Conservation (phyloP, 495 filamentous ascomycete species). For the Choiromyces venosus region DNA sequence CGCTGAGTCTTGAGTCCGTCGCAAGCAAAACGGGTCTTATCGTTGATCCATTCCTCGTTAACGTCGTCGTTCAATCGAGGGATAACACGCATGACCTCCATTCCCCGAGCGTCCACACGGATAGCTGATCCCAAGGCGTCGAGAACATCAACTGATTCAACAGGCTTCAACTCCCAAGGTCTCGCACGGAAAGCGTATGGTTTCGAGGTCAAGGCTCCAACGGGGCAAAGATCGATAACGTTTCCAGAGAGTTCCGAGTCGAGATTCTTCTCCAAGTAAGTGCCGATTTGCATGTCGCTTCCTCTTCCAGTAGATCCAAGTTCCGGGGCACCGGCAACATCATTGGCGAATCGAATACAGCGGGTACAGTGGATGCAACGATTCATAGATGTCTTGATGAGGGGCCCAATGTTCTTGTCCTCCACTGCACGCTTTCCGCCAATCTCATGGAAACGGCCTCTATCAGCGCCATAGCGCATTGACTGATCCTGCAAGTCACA, state of each 20-base stretch:
- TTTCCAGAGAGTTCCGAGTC: slow-evolving; percentile 94
- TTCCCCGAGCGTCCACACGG: slow-evolving; percentile 81
- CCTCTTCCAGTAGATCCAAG: slow-evolving; percentile 89
- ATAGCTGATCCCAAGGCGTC: slow-evolving; percentile 93
- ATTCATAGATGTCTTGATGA: slow-evolving; percentile 99
- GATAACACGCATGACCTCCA: slow-evolving; percentile 91
- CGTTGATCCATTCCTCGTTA: slow-evolving; percentile 99
- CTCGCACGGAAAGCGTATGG: slow-evolving; percentile 95
- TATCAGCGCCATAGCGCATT: slow-evolving; percentile 94
- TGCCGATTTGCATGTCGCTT: slow-evolving; percentile 96
- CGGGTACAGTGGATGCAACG: slow-evolving; percentile 98
- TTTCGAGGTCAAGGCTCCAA: slow-evolving; percentile 92
- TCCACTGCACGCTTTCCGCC: slow-evolving; percentile 93
- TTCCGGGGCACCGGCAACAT: slow-evolving; percentile 91
- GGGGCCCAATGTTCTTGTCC: slow-evolving; percentile 98
- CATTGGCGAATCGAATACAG: slow-evolving; percentile 95
- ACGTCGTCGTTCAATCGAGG: slow-evolving; percentile 93
- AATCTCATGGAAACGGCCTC: slow-evolving; percentile 92
- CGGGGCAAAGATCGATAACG: slow-evolving; percentile 95
- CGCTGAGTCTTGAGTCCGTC: slow-evolving; percentile 95
- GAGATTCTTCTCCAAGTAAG: slow-evolving; percentile 86
- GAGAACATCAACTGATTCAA: slow-evolving; percentile 88
- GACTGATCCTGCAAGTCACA: slow-evolving; percentile 99
- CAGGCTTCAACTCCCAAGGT: slow-evolving; percentile 91
- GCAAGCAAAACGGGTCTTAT: slow-evolving; percentile 94